Conservation (phyloP, 805 yeast genomes). For the Metschnikowia lachancei region DNA sequence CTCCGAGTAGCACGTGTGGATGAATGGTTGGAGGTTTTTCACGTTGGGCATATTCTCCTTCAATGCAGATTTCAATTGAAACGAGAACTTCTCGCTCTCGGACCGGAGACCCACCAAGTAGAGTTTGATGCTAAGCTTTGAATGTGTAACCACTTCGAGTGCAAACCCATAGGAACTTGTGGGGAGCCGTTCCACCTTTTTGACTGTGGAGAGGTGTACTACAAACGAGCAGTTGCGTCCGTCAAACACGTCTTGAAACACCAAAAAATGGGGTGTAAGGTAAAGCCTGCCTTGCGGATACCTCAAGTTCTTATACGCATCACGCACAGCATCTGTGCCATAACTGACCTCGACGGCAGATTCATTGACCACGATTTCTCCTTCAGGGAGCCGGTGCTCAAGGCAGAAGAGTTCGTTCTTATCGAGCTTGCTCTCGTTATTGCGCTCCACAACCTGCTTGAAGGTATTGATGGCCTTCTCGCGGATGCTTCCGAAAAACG, state of each 20-base stretch:
- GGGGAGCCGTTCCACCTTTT: conserved; percentile 84
- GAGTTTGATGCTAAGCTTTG: conserved; percentile 58
- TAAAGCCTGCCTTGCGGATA: conserved; percentile 61
- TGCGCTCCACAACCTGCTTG: conserved; percentile 44
- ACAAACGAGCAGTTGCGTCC: conserved; percentile 63
- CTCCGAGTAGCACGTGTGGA: conserved; percentile 79
- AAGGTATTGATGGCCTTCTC: conserved; percentile 47
- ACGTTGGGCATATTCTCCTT: conserved; percentile 63
- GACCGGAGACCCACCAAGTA: conserved; percentile 79
- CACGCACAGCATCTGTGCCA: conserved; percentile 26
- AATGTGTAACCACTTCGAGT: conserved; percentile 64
- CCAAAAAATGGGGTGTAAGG: conserved; percentile 70
- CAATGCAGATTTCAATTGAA: conserved; percentile 56
- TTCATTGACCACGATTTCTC: conserved; percentile 63
- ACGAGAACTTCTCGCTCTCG: conserved; percentile 78
- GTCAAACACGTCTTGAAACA: conserved; percentile 72
- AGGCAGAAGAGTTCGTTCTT: conserved; percentile 69
- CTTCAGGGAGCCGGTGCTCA: conserved; percentile 68
- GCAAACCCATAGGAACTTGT: conserved; percentile 75
- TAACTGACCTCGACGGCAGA: conserved; percentile 57
- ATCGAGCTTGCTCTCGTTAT: conserved; percentile 44
- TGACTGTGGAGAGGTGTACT: conserved; percentile 72
- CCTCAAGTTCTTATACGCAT: conserved; percentile 19
- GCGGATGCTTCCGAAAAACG: conserved; percentile 48
- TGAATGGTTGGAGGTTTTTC: conserved; percentile 58